Conservation (phyloP, 139 green algal genomes). For the Tetradesmus lagerheimii region DNA sequence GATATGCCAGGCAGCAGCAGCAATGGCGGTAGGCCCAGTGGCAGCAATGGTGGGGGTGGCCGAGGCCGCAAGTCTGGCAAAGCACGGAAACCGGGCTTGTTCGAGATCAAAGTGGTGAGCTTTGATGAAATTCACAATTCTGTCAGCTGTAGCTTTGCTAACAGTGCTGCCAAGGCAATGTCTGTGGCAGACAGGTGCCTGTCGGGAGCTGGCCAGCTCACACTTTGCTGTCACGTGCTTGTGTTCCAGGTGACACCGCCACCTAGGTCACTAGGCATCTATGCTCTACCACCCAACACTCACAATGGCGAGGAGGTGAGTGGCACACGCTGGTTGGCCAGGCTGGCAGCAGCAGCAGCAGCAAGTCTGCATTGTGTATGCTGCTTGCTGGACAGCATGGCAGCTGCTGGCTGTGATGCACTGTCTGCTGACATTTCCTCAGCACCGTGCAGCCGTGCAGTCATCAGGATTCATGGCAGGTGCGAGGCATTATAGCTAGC, state of each 20-base stretch:
- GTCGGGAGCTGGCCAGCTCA: neutral
- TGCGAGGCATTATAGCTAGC: too few relatives aligned
- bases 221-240: neutral
- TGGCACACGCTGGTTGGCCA: neutral
- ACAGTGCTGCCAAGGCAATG: neutral
- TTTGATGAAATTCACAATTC: too few relatives aligned
- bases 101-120: slow-evolving; percentile 51
- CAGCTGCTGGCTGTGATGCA: neutral
- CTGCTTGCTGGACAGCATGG: neutral
- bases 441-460: too few relatives aligned
- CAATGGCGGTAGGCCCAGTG: slow-evolving; percentile 5
- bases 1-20: slow-evolving; percentile 44
- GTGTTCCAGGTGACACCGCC: slow-evolving; percentile 19
- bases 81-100: slow-evolving; percentile 48
- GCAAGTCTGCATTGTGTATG: too few relatives aligned
- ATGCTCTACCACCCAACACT: slow-evolving; percentile 66
- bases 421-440: too few relatives aligned
- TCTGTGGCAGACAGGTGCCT: neutral
- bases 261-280: slow-evolving; percentile 61
- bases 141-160: neutral
- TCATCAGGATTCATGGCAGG: too few relatives aligned
- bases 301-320: slow-evolving; percentile 62
- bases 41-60: neutral
- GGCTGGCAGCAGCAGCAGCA: neutral
- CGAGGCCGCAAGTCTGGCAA: slow-evolving; percentile 31